Conservation (phyloP, 2,329 filamentous ascomycete genomes). For the Clarireedia monteithiana region DNA sequence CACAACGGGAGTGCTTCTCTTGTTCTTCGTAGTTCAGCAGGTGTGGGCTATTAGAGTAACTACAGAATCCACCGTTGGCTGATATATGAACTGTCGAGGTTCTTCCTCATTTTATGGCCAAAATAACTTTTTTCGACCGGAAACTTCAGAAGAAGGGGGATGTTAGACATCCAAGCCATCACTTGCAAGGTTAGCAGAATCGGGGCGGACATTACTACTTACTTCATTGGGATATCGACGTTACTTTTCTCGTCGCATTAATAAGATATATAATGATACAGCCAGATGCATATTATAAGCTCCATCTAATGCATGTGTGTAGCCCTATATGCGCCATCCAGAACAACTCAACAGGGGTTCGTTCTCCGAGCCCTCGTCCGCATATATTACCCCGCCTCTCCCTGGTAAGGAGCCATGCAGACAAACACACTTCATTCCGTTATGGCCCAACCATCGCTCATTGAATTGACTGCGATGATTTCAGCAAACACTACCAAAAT, state of each 20-base stretch:
- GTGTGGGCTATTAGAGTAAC: slow-evolving; percentile 13
- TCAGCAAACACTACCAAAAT: neutral
- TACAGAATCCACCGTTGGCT: slow-evolving; percentile 19
- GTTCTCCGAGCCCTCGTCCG: neutral
- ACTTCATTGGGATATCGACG: too few species aligned
- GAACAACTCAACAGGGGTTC: neutral
- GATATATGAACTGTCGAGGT: slow-evolving; percentile 8
- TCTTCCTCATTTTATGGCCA: too few species aligned
- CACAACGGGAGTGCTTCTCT: slow-evolving; percentile 33
- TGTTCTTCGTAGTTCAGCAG: slow-evolving; percentile 10
- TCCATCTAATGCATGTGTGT: neutral
- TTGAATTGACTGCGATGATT: neutral
- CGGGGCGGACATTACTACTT: too few species aligned
- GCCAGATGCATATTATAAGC: neutral
- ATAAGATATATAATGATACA: too few species aligned
- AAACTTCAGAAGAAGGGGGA: too few species aligned
- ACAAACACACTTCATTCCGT: neutral
- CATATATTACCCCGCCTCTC: neutral
- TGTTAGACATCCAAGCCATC: too few species aligned
- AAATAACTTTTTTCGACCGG: too few species aligned
- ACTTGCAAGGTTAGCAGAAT: too few species aligned
- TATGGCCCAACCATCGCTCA: neutral
- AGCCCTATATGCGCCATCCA: neutral
- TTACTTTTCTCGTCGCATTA: too few species aligned
- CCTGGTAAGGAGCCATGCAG: too few species aligned